Evolutionary conservation across 2,329 filamentous ascomycete genomes (phyloP).

Genomic region (Colletotrichum nymphaeae): DNA sequence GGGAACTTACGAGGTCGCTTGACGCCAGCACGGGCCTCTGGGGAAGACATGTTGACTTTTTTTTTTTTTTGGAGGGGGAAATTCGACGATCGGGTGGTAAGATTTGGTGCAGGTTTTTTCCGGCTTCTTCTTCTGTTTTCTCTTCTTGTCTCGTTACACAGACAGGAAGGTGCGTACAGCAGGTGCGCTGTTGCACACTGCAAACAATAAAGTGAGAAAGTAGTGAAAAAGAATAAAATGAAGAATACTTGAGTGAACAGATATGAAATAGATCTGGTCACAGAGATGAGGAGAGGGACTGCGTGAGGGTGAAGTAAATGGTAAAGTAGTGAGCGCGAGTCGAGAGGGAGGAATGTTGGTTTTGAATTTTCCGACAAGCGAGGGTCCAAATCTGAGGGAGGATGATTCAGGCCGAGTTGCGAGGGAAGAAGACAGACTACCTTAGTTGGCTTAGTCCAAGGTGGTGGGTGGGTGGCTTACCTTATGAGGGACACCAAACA

Average conservation of each 20-base stretch:
- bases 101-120: constrained; percentile 55
- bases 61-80: neutral
- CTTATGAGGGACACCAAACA: neutral
- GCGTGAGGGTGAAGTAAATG: neutral
- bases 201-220: too few species aligned
- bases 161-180: neutral
- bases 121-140: constrained; percentile 28
- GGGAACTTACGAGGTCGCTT: constrained; percentile 56
- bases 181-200: neutral
- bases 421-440: neutral
- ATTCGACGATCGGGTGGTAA: constrained; percentile 48
- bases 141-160: constrained; percentile 35
- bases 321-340: neutral
- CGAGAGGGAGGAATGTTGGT: neutral
- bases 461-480: neutral
- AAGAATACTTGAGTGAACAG: neutral
- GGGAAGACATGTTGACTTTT: constrained; percentile 49
- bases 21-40: constrained; percentile 53
- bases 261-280: neutral
- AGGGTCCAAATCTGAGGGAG: neutral
- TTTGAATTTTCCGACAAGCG: neutral
- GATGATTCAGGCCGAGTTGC: neutral
- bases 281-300: neutral
- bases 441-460: too few species aligned
- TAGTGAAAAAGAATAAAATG: too few species aligned